Percentiles rank a stretch among this genome's conserved stretches.
phyloP scores from a whole-genome alignment of 805 yeast species.

The Ogataea methanolica region DNA sequence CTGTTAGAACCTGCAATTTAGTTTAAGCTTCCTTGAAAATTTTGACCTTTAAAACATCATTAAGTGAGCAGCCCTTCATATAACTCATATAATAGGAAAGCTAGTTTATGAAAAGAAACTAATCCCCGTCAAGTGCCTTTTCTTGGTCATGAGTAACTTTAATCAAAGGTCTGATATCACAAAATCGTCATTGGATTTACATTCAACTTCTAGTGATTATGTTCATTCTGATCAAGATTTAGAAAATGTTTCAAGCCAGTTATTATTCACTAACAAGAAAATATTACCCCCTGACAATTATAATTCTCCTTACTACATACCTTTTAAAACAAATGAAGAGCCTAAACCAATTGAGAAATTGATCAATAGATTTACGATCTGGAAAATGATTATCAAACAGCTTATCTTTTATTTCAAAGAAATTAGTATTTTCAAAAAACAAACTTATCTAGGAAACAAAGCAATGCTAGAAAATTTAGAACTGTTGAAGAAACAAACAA shows the following conservation, averaged over 20 bases:
- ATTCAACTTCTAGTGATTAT: neutral
- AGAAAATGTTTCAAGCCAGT: slow-evolving; percentile 9
- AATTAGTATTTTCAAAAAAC: slow-evolving; percentile 46
- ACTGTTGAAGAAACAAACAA: slow-evolving; percentile 24
- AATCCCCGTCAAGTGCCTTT: too few relatives aligned
- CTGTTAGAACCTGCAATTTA: too few relatives aligned
- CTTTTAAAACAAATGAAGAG: slow-evolving; percentile 25
- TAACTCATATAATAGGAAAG: too few relatives aligned
- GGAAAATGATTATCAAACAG: slow-evolving; percentile 52
- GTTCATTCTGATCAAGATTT: too few relatives aligned
- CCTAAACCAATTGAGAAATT: slow-evolving; percentile 44
- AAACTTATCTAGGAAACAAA: slow-evolving; percentile 40
- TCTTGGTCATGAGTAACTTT: neutral
- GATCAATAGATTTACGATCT: slow-evolving; percentile 51
- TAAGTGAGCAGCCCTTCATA: too few relatives aligned
- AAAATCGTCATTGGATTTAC: neutral
- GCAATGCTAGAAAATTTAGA: slow-evolving; percentile 44
- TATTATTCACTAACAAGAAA: slow-evolving; percentile 17
- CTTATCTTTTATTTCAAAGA: slow-evolving; percentile 48
- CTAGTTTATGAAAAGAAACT: too few relatives aligned
- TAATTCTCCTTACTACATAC: slow-evolving; percentile 32
- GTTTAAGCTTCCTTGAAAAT: too few relatives aligned
- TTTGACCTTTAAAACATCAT: too few relatives aligned
- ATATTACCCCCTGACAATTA: slow-evolving; percentile 29
- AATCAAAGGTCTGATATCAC: neutral